Evolutionary conservation across 192 early-diverging fungal species (phyloP), one percentile per base, ranked within the genome.

Genomic region (Phycomyces nitens): DNA sequence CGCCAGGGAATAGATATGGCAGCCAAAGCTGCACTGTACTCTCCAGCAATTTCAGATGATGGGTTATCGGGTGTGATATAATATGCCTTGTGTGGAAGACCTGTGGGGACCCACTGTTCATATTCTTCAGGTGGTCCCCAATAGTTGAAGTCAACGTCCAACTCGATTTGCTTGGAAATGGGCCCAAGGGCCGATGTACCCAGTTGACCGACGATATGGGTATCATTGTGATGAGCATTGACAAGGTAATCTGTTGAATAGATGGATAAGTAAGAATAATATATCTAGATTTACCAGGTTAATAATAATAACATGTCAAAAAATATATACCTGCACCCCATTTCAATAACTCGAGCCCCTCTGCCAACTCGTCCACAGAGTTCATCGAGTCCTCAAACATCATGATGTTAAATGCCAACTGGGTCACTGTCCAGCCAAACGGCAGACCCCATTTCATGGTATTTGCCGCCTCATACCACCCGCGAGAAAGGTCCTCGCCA

Each of bases 361-460:
- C 69, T 50, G 68, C 62, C 56, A 70, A 68, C 53, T 76, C 74
- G 60, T 76, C 69, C 2, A 71, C 67, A 12, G 55, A 47, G 21
- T 80, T 72, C 64, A 82, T 64, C 11, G 80, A 65, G 20, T 77
- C 75, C 12, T 60, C 69, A 65, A 71, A 82, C 39, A 69, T 59
- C 24, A 66, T 63, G 20, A 83, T 69, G 63, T 80, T 82, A 65
- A 78, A 83, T 10, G 74, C 78, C 44, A 82, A 60, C 50, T 80
- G 77, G 16, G 64, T 71, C 18, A 64, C 72, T 18, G 80, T 78
- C 57, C 66, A 82, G 8, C 60, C 80, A 15, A 80, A 62, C 0
- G 82, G 82, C 9, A 76, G 64, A 41, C 82, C 82, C 80, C 80
- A 83, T 34, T 83, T 83, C 80, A 83, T 82, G 6, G 82, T 82